Conservation (phyloP, 202 grass and related monocot species). For the Schoenoplectus triqueter region DNA sequence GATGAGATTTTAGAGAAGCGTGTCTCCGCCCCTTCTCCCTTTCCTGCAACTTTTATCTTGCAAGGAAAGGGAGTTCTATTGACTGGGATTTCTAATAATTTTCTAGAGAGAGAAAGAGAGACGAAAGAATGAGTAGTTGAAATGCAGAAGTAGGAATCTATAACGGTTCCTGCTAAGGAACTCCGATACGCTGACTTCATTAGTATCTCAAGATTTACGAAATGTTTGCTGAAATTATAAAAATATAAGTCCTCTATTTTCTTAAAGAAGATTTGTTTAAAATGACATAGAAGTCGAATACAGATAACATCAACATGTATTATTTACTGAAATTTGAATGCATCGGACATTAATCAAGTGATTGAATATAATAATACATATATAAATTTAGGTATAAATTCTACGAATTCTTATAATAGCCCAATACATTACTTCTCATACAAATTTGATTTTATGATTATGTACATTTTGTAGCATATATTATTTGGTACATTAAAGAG, state of each 20-base stretch:
- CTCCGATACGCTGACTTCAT: background rate
- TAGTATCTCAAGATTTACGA: background rate
- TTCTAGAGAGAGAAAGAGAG: background rate
- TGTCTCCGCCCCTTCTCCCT: background rate
- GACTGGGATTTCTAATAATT: constrained; percentile 24
- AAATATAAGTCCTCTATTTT: background rate
- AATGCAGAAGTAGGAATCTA: background rate
- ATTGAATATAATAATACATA: background rate
- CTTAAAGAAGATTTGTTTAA: background rate
- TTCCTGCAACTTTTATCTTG: background rate
- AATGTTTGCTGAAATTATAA: background rate
- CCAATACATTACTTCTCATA: background rate
- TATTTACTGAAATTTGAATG: background rate
- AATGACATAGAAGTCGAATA: background rate
- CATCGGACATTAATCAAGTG: too few relatives aligned
- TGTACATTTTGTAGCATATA: background rate
- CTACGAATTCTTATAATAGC: background rate
- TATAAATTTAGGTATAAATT: background rate
- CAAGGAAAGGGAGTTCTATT: background rate
- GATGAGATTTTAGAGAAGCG: constrained; percentile 14
- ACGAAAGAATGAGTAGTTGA: background rate
- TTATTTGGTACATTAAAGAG: background rate
- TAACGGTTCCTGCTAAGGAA: background rate
- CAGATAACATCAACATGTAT: too few relatives aligned
- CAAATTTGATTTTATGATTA: background rate